Percentiles rank a stretch among this genome's conserved stretches.
These are phyloP conservation scores for Chaetomidium leptoderma DNA, from an alignment of 495 filamentous ascomycete species.

Conservation along the genomic window DNA sequence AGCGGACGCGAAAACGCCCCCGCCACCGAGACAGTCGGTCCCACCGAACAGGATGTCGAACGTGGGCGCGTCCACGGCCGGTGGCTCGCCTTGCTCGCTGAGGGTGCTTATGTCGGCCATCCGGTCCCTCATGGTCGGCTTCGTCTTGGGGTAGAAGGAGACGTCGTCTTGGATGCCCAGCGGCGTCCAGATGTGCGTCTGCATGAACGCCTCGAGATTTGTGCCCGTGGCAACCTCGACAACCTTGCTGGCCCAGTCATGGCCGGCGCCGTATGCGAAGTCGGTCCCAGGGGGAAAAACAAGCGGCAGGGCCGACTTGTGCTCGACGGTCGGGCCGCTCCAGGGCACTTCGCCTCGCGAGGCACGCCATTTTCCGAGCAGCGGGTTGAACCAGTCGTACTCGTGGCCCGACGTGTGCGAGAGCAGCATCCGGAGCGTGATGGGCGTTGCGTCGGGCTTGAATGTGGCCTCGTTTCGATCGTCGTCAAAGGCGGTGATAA, in stretches of 20 bases:
- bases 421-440: conserved; percentile 32
- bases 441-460: conserved; percentile 18
- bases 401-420: conserved; percentile 28
- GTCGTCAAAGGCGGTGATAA: conserved; percentile 29
- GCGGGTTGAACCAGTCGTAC: conserved; percentile 21
- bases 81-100: conserved; percentile 11
- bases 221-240: conserved; percentile 1
- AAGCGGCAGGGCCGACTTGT: conserved; percentile 41
- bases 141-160: conserved; percentile 9
- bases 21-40: conserved; percentile 13
- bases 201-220: conserved; percentile 15
- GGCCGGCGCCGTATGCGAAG: conserved; percentile 47
- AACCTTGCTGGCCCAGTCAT: conserved; percentile 49
- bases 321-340: conserved; percentile 22
- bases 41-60: conserved; percentile 9
- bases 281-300: conserved; percentile 46
- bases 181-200: conserved; percentile 11
- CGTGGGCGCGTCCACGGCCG: conserved; percentile 1
- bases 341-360: conserved; percentile 17
- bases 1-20: conserved; percentile 7
- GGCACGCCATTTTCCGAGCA: conserved; percentile 21
- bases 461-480: not conserved
- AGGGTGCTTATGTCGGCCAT: conserved; percentile 8
- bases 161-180: conserved; percentile 9
- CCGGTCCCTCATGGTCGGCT: conserved; percentile 2